Evolutionary conservation across 1,284 basidiomycete genomes (phyloP), one percentile per base, ranked within the genome.

Genomic region (Cerioporus squamosus): DNA sequence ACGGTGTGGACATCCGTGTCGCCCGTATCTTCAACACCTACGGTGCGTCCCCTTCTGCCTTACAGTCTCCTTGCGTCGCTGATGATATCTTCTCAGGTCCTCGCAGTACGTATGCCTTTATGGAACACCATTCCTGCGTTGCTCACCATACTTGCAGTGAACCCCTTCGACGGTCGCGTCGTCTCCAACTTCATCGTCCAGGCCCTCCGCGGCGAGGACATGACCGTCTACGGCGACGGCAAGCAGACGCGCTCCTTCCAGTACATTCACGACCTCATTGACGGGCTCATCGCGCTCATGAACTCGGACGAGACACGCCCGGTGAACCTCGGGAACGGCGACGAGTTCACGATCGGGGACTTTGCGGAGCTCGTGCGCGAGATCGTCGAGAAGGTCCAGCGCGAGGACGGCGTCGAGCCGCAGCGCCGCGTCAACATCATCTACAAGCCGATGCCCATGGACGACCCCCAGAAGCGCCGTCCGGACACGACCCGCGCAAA

Each of bases 111-210:
- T 75, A 24, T 33, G 22, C 18, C 18, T 70, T 9, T 20, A 20
- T 44, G n/a, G 2, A n/a, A 10, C 45, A 7, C 31, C 15, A 10
- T 36, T 12, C 8, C 12, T 14, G 14, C 3, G 12, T 23, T 15
- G n/a, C 45, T 55, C 14, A 59, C 46, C 23, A 26, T 74, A 70
- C 44, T 65, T 73, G 14, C 63, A 92, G 95, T 97, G 95, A 96
- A 97, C 79, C 94, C 95, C 2, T 87, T 88, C 71, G 97, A 98
- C 71, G 97, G 97, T 23, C 91, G 97, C 58, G 95, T 99, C 58
- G 97, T 99, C 36, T 97, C 94, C 71, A 98, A 98, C 79, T 98
- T 99, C 75, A 97, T 98, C 72, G 91, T 98, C 55, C 96, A 98
- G 70, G 97, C 96, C 9, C 86, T 99, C 57, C 91, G 91, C 67